phyloP scores from a whole-genome alignment of 1,284 basidiomycete species.

The Rhodotorula sp. region DNA sequence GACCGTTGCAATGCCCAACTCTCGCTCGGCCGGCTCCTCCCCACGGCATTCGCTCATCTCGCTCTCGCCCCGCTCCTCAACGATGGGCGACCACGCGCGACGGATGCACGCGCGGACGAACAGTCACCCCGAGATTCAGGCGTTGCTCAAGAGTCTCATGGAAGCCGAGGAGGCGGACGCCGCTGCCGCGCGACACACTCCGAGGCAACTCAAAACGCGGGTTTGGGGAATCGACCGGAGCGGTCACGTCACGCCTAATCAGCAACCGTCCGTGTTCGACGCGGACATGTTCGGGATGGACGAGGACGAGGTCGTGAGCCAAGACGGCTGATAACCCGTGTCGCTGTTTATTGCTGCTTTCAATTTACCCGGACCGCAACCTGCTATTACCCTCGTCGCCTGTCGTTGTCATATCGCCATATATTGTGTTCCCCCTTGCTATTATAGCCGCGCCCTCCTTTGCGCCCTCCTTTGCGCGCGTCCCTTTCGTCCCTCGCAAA shows the following conservation, averaged over 20 bases:
- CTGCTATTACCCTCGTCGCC: too few species aligned
- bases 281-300: too few species aligned
- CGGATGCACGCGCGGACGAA: constrained; percentile 16
- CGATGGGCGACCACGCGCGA: background rate
- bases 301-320: background rate
- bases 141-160: constrained; percentile 13
- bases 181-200: too few species aligned
- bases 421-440: too few species aligned
- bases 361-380: too few species aligned
- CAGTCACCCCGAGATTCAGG: constrained; percentile 33
- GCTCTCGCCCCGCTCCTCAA: constrained; percentile 1
- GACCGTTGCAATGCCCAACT: background rate
- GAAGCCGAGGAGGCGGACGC: constrained; percentile 16
- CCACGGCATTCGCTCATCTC: background rate
- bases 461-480: too few species aligned
- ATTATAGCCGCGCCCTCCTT: too few species aligned
- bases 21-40: background rate
- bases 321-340: background rate
- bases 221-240: constrained; percentile 11
- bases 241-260: background rate
- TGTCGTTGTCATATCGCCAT: too few species aligned
- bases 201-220: constrained; percentile 21
- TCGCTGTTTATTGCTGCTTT: background rate
- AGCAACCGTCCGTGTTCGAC: background rate
- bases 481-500: too few species aligned